Evolutionary conservation across 106 monocot species (phyloP).

Genomic region (Apostasia ramifera): DNA sequence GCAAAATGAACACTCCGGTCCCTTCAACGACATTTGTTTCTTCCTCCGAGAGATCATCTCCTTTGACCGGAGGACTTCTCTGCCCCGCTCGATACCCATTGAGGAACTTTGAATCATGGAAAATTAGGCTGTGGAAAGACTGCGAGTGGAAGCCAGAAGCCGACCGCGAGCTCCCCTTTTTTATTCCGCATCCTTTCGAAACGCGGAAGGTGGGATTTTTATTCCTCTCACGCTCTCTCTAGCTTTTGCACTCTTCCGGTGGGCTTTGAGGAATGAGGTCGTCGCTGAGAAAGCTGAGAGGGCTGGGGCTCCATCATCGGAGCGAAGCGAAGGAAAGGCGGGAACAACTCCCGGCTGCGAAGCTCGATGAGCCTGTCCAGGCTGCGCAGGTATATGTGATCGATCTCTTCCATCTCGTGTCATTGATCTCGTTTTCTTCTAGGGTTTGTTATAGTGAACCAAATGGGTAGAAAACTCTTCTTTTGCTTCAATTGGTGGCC

Average conservation of each 20-base stretch:
- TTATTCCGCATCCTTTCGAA: neutral
- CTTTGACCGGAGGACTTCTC: neutral
- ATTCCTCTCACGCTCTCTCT: neutral
- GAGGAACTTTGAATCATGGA: neutral
- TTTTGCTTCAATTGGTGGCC: too few species aligned
- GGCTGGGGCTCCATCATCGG: slow-evolving; percentile 4
- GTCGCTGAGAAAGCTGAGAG: slow-evolving; percentile 5
- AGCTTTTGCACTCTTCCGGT: neutral
- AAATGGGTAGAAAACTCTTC: too few species aligned
- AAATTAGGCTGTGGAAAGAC: neutral
- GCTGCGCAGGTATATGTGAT: slow-evolving; percentile 33
- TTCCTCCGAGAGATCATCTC: slow-evolving; percentile 5
- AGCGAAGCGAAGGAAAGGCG: slow-evolving; percentile 29
- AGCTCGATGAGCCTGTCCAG: slow-evolving; percentile 42
- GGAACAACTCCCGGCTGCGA: slow-evolving; percentile 22
- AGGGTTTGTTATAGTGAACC: too few species aligned
- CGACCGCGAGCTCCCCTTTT: neutral
- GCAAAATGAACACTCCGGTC: neutral
- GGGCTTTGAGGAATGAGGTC: slow-evolving; percentile 5
- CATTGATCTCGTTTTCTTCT: too few species aligned
- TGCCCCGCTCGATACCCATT: neutral
- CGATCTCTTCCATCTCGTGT: too few species aligned
- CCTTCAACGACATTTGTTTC: neutral
- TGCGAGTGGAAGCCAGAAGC: neutral
- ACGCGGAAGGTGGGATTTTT: neutral